Percentiles rank a stretch among this genome's conserved stretches.
phyloP scores from a whole-genome alignment of 768 basidiomycete species.

The Vararia minispora region DNA sequence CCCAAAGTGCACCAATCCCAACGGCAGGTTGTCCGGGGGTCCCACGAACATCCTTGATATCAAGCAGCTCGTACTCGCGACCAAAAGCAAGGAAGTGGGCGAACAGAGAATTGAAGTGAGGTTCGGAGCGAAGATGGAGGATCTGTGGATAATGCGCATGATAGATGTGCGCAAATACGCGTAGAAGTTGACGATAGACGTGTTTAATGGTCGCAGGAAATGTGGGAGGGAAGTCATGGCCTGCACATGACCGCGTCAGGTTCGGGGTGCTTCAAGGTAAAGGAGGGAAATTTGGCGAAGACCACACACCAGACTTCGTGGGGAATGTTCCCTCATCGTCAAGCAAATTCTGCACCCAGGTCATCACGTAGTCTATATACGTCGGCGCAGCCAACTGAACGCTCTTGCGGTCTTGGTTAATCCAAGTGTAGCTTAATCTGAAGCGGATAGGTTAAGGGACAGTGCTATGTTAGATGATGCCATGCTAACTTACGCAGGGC shows the following conservation, averaged over 20 bases:
- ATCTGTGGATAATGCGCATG: slow-evolving; percentile 89
- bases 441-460: not conserved
- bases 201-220: slow-evolving; percentile 90
- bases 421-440: slow-evolving; percentile 92
- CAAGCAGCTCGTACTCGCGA: slow-evolving; percentile 83
- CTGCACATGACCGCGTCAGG: slow-evolving; percentile 26
- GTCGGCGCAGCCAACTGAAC: slow-evolving; percentile 86
- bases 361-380: slow-evolving; percentile 97
- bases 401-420: slow-evolving; percentile 82
- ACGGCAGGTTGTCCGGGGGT: slow-evolving; percentile 40
- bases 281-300: not conserved
- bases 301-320: slow-evolving; percentile 74
- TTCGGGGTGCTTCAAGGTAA: not conserved
- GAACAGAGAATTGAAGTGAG: slow-evolving; percentile 94
- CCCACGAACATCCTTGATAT: slow-evolving; percentile 80
- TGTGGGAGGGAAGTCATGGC: slow-evolving; percentile 74
- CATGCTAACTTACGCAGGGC: slow-evolving; percentile 48
- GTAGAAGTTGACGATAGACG: slow-evolving; percentile 92
- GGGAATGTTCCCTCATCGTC: slow-evolving; percentile 95
- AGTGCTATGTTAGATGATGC: not conserved
- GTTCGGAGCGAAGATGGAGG: slow-evolving; percentile 86
- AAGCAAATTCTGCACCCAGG: slow-evolving; percentile 87
- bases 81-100: slow-evolving; percentile 98
- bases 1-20: slow-evolving; percentile 73
- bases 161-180: slow-evolving; percentile 96